A percentile compares a stretch with the other conserved stretches of the same genome.
Evolutionary conservation across 1,284 basidiomycete genomes (phyloP).

Genomic region (Irpex lacteus): DNA sequence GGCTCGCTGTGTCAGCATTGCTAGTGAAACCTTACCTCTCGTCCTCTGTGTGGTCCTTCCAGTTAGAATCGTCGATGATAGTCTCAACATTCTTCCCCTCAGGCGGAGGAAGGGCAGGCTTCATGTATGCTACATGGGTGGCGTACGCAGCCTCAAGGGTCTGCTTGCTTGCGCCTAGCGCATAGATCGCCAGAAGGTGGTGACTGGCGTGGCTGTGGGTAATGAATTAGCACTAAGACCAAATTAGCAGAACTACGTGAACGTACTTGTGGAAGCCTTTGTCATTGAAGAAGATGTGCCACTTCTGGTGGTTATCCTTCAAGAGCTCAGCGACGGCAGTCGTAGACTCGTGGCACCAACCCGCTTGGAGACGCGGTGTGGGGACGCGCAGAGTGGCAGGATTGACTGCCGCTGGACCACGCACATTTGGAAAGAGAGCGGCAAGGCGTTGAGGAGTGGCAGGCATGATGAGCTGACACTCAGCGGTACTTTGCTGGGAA

Average conservation of each 20-base stretch:
- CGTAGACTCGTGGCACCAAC: constrained; percentile 44
- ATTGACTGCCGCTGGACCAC: background rate
- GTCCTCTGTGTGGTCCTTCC: constrained; percentile 47
- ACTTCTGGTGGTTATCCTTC: constrained; percentile 49
- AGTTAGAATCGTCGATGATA: constrained; percentile 43
- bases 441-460: background rate
- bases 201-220: constrained; percentile 23
- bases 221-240: background rate
- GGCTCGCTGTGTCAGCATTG: background rate
- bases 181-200: constrained; percentile 18
- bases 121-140: constrained; percentile 17
- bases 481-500: too few species aligned
- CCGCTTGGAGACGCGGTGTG: constrained; percentile 36
- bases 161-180: constrained; percentile 14
- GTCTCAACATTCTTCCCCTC: constrained; percentile 33
- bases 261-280: constrained; percentile 36
- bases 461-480: background rate
- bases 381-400: background rate
- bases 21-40: constrained; percentile 34
- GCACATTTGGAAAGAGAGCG: background rate
- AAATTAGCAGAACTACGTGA: background rate
- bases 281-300: constrained; percentile 60
- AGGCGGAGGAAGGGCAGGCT: constrained; percentile 13
- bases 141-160: constrained; percentile 15
- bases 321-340: constrained; percentile 40